Base-by-base conservation (phyloP, 2,329 filamentous ascomycete species). In the Trichoderma koningiopsis region DNA sequence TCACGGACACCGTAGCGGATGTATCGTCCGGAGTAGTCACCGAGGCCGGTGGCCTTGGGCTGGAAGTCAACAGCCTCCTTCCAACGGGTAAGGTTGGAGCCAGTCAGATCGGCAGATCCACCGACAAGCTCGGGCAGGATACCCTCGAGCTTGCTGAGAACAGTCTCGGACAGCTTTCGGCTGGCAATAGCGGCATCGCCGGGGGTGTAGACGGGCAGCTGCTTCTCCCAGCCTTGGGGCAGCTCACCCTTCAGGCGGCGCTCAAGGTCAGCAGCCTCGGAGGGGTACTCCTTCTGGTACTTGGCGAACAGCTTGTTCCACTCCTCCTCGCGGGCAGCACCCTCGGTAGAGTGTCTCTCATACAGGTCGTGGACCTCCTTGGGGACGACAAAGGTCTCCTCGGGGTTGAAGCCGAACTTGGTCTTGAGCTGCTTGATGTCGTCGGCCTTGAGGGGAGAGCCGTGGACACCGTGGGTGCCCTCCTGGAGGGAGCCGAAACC, bases 31-130 rank as follows among this genome's bases (percentile, higher is more conserved):
- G 87, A 83, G 86, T 93, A 97, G 83, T 95, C 90, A 79, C 96
- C 96, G 76, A 99, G 92, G 73, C 92, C 91, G 73, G 89, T 91
- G 77, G 88, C 86, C 70, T 93, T 92, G 73, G 94, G 93, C 87
- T 99, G 96, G 91, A 99, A 98, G 87, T 99, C 96, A 74, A 95
- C 89, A 69, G 96, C 95, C 68, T 89, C 88, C 92, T 98, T 99
- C 94, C 94, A 97, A 81, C 94, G 91, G 75, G 96, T 99, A 86
- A 98, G 91, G 89, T 99, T 99, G 80, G 96, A 98, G 79, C 93
- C 93, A 80, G 96, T 99, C 87, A 99, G 83, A 87, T 99, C 96
- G 76, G 96, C 96, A 73, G 96, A 99, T 77, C 96, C 96, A 81
- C 95, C 97, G 71, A 99, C 83, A 70, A 99, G 90, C 84, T 98